Percentiles rank a stretch among this genome's conserved stretches.
phyloP scores from a whole-genome alignment of 1,284 basidiomycete genomes.

The Microbotryum lychnidis-dioicae region DNA sequence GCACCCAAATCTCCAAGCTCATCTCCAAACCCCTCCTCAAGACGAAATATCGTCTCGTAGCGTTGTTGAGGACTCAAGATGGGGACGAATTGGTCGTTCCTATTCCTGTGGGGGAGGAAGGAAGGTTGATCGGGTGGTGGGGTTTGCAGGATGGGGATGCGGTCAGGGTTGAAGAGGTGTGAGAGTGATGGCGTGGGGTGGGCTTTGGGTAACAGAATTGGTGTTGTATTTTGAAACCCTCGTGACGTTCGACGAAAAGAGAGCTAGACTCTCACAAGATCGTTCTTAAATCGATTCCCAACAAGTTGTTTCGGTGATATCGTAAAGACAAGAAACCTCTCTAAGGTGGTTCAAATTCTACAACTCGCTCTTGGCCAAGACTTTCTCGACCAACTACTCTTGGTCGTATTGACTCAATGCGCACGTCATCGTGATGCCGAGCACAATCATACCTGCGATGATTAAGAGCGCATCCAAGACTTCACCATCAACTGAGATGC shows the following conservation, averaged over 20 bases:
- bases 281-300: too few species aligned
- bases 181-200: not conserved
- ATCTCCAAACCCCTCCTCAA: constrained; percentile 14
- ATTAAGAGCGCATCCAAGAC: not conserved
- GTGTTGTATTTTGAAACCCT: too few species aligned
- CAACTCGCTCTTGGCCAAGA: too few species aligned
- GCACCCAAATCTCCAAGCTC: constrained; percentile 15
- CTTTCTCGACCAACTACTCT: too few species aligned
- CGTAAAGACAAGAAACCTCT: too few species aligned
- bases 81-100: constrained; percentile 11
- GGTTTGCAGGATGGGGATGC: constrained; percentile 21
- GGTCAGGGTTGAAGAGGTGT: constrained; percentile 3
- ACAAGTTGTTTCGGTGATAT: too few species aligned
- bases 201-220: too few species aligned
- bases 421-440: not conserved
- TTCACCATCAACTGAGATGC: constrained; percentile 7
- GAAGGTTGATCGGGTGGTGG: constrained; percentile 24
- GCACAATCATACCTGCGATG: not conserved
- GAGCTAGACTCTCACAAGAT: too few species aligned
- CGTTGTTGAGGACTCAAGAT: not conserved
- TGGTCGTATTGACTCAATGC: too few species aligned
- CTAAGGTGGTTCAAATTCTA: too few species aligned
- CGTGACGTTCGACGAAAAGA: too few species aligned
- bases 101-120: constrained; percentile 18
- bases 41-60: constrained; percentile 15